Conservation (phyloP, 2,329 filamentous ascomycete genomes). For the Tricladium varicosporioides region DNA sequence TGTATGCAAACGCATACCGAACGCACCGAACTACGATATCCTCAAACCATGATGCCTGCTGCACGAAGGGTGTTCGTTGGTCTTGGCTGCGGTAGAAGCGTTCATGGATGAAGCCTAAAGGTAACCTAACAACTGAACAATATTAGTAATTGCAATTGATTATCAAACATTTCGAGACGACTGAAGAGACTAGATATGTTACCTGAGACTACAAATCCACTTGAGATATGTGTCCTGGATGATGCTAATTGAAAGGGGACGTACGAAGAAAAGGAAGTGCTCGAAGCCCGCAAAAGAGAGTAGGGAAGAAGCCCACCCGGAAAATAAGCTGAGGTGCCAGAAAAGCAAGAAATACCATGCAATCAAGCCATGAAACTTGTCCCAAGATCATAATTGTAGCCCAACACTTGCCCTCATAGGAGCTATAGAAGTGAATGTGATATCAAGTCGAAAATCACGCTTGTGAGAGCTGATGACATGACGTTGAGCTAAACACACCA, state of each 20-base stretch:
- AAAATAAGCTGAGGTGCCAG: slow-evolving; percentile 69
- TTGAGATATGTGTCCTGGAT: too few relatives aligned
- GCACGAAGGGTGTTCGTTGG: slow-evolving; percentile 61
- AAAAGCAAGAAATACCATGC: slow-evolving; percentile 68
- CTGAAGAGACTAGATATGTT: too few relatives aligned
- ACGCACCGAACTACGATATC: slow-evolving; percentile 76
- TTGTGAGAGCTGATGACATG: slow-evolving; percentile 1
- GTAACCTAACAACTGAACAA: slow-evolving; percentile 54
- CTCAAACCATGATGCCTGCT: slow-evolving; percentile 69
- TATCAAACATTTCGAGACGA: too few relatives aligned
- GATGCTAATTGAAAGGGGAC: too few relatives aligned
- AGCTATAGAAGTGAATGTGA: not conserved
- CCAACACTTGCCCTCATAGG: not conserved
- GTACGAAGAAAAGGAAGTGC: slow-evolving; percentile 70
- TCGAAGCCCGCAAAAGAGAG: slow-evolving; percentile 54
- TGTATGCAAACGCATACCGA: slow-evolving; percentile 71
- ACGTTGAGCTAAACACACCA: not conserved
- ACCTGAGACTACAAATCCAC: too few relatives aligned
- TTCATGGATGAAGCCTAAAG: slow-evolving; percentile 56
- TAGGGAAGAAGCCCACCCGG: slow-evolving; percentile 61
- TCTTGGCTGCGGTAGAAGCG: slow-evolving; percentile 48
- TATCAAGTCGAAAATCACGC: not conserved
- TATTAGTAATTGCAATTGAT: slow-evolving; percentile 4
- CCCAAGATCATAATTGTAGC: slow-evolving; percentile 62
- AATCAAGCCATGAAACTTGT: slow-evolving; percentile 74